A percentile compares a stretch with the other conserved stretches of the same genome.
Conservation (phyloP, 495 filamentous ascomycete species). For the Penicillium bialowiezense region DNA sequence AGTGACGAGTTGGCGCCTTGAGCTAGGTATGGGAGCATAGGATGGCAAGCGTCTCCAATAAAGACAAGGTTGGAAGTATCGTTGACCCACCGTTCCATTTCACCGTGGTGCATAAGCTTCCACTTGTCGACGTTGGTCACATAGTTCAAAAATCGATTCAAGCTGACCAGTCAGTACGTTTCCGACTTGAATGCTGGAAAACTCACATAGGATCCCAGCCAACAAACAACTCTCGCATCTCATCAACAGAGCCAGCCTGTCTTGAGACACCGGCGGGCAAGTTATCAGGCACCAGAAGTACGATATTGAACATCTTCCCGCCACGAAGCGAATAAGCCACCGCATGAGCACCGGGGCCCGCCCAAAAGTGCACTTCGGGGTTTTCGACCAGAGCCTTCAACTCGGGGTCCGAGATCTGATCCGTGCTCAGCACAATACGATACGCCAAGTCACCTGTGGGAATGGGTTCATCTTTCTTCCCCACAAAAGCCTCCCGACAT, state of each 20-base stretch:
- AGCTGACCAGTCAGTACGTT: slow-evolving; percentile 14
- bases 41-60: slow-evolving; percentile 63
- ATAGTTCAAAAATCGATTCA: slow-evolving; percentile 33
- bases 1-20: slow-evolving; percentile 54
- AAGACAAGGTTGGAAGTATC: slow-evolving; percentile 36
- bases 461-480: slow-evolving; percentile 41
- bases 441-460: slow-evolving; percentile 71
- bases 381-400: slow-evolving; percentile 50
- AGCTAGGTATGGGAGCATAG: slow-evolving; percentile 66
- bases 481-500: slow-evolving; percentile 48
- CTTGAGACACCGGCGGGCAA: slow-evolving; percentile 56
- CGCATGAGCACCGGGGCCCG: slow-evolving; percentile 62
- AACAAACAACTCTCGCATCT: slow-evolving; percentile 61
- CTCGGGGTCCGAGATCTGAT: slow-evolving; percentile 41
- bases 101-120: slow-evolving; percentile 57
- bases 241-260: slow-evolving; percentile 54
- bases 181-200: not conserved
- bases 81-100: slow-evolving; percentile 40
- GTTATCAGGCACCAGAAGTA: slow-evolving; percentile 67
- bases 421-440: slow-evolving; percentile 57
- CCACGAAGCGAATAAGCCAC: slow-evolving; percentile 64
- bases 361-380: slow-evolving; percentile 67
- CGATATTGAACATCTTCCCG: slow-evolving; percentile 65
- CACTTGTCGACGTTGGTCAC: slow-evolving; percentile 53
- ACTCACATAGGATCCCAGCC: slow-evolving; percentile 55